Conservation (phyloP, 1,284 basidiomycete genomes). For the Ganoderma resinaceum region DNA sequence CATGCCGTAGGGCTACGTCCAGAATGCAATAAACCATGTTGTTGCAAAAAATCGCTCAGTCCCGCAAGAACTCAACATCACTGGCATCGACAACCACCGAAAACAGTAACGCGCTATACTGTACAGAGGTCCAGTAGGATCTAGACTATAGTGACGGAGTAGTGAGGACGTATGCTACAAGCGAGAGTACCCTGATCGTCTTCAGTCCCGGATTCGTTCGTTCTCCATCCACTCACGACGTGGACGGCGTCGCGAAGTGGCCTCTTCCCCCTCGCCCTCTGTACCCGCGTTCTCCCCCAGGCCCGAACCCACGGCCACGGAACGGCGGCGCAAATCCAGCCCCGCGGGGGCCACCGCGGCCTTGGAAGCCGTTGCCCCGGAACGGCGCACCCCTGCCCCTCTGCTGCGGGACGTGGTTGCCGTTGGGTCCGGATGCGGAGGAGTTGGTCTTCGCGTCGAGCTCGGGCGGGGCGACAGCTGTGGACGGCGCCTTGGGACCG, state of each 20-base stretch:
- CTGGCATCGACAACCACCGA: not conserved
- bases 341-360: slow-evolving; percentile 23
- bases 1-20: not conserved
- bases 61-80: not conserved
- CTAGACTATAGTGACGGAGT: slow-evolving; percentile 2
- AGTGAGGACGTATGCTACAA: slow-evolving; percentile 8
- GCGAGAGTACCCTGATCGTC: not conserved
- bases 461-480: not conserved
- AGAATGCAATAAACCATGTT: not conserved
- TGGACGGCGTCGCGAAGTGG: slow-evolving; percentile 4
- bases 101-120: not conserved
- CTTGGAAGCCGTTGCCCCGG: slow-evolving; percentile 13
- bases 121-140: not conserved
- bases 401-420: slow-evolving; percentile 9
- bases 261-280: slow-evolving; percentile 33
- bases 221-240: not conserved
- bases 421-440: slow-evolving; percentile 7
- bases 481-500: slow-evolving; percentile 7
- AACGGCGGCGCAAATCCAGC: slow-evolving; percentile 25
- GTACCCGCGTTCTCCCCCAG: slow-evolving; percentile 30
- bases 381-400: slow-evolving; percentile 40
- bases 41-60: not conserved
- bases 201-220: not conserved
- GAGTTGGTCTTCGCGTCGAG: slow-evolving; percentile 20
- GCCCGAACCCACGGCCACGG: slow-evolving; percentile 40